phyloP scores from a whole-genome alignment of 2,329 filamentous ascomycete genomes.

The Fulvia fulva region DNA sequence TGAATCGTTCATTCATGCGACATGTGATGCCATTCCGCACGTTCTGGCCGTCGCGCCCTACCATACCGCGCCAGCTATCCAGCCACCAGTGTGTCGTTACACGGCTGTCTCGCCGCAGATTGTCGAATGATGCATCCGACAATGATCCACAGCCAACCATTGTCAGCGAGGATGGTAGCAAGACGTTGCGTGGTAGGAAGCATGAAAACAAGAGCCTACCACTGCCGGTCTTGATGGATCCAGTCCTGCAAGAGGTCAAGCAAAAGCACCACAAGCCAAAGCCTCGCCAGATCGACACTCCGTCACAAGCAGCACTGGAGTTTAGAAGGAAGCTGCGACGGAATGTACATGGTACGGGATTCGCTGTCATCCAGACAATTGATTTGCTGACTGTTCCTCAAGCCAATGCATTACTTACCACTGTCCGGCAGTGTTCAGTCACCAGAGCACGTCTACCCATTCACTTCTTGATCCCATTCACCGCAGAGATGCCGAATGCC shows the following conservation, averaged over 20 bases:
- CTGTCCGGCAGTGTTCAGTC: conserved; percentile 54
- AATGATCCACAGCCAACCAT: conserved; percentile 16
- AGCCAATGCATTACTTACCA: conserved; percentile 62
- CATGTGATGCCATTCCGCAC: conserved; percentile 9
- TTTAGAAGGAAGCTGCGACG: conserved; percentile 57
- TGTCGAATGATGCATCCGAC: too few species aligned
- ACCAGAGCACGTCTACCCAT: conserved; percentile 51
- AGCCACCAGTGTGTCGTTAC: neutral
- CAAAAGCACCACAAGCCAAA: conserved; percentile 39
- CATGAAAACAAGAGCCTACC: conserved; percentile 39
- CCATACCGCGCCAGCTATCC: neutral
- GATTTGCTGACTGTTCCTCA: conserved; percentile 1
- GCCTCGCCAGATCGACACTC: conserved; percentile 38
- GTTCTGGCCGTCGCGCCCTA: neutral
- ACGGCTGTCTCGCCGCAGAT: neutral
- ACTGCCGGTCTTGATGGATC: conserved; percentile 48
- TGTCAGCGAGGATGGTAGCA: conserved; percentile 30
- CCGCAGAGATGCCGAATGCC: neutral
- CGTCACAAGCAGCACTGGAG: conserved; percentile 39
- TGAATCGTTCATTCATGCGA: conserved; percentile 6
- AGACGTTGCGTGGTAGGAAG: conserved; percentile 33
- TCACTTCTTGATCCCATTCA: conserved; percentile 54
- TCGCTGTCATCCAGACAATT: neutral
- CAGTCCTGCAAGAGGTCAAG: conserved; percentile 36
- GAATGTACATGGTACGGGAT: conserved; percentile 60